Evolutionary conservation across 352 stramenopile genomes (phyloP).

Genomic region (Thraustotheca clavata): DNA sequence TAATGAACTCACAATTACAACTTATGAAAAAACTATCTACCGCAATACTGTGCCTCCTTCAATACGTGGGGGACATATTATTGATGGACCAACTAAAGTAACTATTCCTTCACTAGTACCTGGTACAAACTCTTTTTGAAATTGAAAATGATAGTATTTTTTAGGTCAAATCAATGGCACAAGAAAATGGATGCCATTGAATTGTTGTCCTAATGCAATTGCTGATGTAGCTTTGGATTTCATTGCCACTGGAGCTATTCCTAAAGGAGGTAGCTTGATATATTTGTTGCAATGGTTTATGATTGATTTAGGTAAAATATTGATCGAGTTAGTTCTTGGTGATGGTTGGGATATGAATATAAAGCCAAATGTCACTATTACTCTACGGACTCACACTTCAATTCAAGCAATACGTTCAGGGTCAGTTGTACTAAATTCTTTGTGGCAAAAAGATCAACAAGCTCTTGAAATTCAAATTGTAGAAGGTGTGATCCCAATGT

Average conservation of each 20-base stretch:
- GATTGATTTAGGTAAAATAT: slow-evolving; percentile 26
- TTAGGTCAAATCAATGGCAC: slow-evolving; percentile 25
- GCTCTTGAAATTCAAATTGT: slow-evolving; percentile 42
- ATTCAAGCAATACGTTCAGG: slow-evolving; percentile 23
- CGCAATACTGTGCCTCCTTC: slow-evolving; percentile 43
- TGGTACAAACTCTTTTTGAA: slow-evolving; percentile 21
- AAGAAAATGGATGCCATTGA: slow-evolving; percentile 52
- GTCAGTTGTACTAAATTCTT: slow-evolving; percentile 23
- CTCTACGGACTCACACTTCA: slow-evolving; percentile 28
- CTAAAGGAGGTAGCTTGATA: slow-evolving; percentile 20
- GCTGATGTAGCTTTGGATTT: slow-evolving; percentile 57
- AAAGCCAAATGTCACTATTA: slow-evolving; percentile 28
- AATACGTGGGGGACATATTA: slow-evolving; percentile 49
- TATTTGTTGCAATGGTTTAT: not conserved
- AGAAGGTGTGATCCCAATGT: slow-evolving; percentile 25
- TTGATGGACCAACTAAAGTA: slow-evolving; percentile 45
- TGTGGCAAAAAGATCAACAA: slow-evolving; percentile 42
- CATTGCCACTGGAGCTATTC: slow-evolving; percentile 31
- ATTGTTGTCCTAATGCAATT: slow-evolving; percentile 33
- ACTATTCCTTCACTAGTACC: slow-evolving; percentile 43
- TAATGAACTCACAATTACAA: slow-evolving; percentile 40
- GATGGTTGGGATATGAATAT: slow-evolving; percentile 52
- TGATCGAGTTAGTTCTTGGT: slow-evolving; percentile 36
- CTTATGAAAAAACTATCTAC: slow-evolving; percentile 50
- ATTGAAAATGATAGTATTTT: not conserved